Evolutionary conservation across 192 early-diverging fungal species (phyloP), one percentile per base, ranked within the genome.

Genomic region (Rhizophagus sp.): DNA sequence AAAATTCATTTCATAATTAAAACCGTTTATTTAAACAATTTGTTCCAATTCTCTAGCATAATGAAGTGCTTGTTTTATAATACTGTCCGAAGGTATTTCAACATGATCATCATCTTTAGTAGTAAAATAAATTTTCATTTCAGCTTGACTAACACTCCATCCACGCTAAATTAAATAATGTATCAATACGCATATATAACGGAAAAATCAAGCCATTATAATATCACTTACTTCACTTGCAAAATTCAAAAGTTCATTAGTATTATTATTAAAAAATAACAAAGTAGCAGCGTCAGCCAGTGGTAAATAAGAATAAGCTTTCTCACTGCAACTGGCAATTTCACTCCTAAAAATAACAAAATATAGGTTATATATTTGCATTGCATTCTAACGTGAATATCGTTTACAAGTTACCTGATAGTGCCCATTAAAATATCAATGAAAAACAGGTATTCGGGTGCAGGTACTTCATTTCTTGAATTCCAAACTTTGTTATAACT

Each of bases 401-500:
- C 19, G 0, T 2, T 24, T 24, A n/a, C 50, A 13, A 52, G 63
- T 49, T 82, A 95, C 94, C 95, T 90, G 80, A 98, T 97, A 4
- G 97, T 98, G 36, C 86, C 86, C 87, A 98, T 96, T 80, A 99
- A 86, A 78, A 98, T 96, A 80, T 98, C 95, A 79, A 97, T 93
- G 82, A 98, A 98, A 82, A 98, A 96, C 76, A 91, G 78, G 84
- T 96, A 99, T 84, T 98, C 96, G 77, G 93, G 88, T 22, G 94
- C 95, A 12, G 95, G 94, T n/a, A 97, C 95, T 77, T 95, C 92
- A 19, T 88, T 83, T 85, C 97, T 88, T 77, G 93, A 90, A 84
- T 95, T 94, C 97, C 97, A 98, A 57, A 99, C 96, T 79, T 95
- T 94, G 85, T 97, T 98, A 85, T 98, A 99, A 81, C 92, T 94